Evolutionary conservation across 805 yeast species (phyloP), one percentile per base, ranked within the genome.

Genomic region (Pichia nakasei): DNA sequence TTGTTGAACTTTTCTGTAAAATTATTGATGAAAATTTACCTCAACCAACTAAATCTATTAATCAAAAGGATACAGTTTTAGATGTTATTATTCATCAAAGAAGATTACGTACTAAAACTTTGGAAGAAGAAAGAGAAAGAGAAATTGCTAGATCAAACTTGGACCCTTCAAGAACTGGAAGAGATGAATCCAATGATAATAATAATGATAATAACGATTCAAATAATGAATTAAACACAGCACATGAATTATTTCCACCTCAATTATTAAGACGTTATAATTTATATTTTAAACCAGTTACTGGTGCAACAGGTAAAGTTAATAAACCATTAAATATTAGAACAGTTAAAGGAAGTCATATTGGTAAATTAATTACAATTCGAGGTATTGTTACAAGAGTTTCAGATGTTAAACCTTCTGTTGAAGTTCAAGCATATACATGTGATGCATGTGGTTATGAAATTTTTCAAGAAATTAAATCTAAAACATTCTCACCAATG

Each of bases 361-460:
- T 93, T 41, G 99, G 99, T 39, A 80, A 83, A 54, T 75, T 85
- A 49, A 84, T 93, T 55, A 89, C 96, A 0, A 84, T 89, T 4
- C 72, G 96, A 50, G 99, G 98, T 45, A 89, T 93, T 52, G 87
- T 91, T 41, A 93, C 97, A 9, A 73, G 98, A 52, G 96, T 89
- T 5, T 82, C 95, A 2, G 99, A 93, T 61, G 98, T 93, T 37
- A 91, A 89, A 63, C 99, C 99, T 4, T 72, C 86, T 6, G 85
- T 93, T 8, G 69, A 76, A 48, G 97, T 93, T 43, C 87, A 83
- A 55, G 97, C 98, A 1, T 94, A 91, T 61, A 86, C 97, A 7
- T 93, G 99, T 67, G 98, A 93, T 61, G 84, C 84, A 55, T 93
- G 99, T 71, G 99, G 98, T 39, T 83, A 76, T 64, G 99, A 93